Evolutionary conservation across 768 basidiomycete genomes (phyloP), one percentile per base, ranked within the genome.

Genomic region (Psilocybe cubensis): DNA sequence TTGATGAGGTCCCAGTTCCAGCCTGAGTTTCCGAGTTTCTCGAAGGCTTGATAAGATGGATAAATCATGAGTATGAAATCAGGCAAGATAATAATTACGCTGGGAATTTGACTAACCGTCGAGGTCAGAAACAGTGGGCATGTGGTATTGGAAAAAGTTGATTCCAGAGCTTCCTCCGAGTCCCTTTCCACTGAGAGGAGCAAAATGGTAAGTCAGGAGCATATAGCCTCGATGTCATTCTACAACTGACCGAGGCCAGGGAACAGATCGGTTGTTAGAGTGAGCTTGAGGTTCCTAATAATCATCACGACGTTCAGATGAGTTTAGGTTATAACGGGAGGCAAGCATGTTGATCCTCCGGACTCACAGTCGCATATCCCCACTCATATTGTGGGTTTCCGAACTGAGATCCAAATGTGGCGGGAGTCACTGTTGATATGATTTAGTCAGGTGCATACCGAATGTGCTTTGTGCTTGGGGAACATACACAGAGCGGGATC

Each of bases 121-220:
- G 41, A 53, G 18, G 11, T 53, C 52, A 8, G 41, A 41, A 11
- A 27, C 41, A 6, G 52, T 28, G 6, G 52, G 52, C 14, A 42
- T 18, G 21, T 53, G 52, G 3, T 53, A 53, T 11, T 53, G 41
- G 41, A 53, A 53, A 28, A 28, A 53, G 29, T 53, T 53, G 42
- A 53, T 53, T 20, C 40, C 52, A 44, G 52, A 53, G 18, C 52
- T 53, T 43, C 52, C 52, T 28, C 52, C 52, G 21, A 53, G 41
- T 7, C 52, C 52, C 52, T 53, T 53, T 3, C 52, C 52, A 28
- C 52, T 53, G 27, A 18, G 23, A 18, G 5, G 31, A 28, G 7
- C 17, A 18, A 11, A 25, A 7, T n/a, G n/a, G n/a, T n/a, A n/a
- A 41, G 35, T 52, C 11, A 23, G 1, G 6, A 25, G 1, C 8